A percentile compares a stretch with the other conserved stretches of the same genome.
Conservation (phyloP, 1,139 yeast species). For the Debaryomyces subglobosus region DNA sequence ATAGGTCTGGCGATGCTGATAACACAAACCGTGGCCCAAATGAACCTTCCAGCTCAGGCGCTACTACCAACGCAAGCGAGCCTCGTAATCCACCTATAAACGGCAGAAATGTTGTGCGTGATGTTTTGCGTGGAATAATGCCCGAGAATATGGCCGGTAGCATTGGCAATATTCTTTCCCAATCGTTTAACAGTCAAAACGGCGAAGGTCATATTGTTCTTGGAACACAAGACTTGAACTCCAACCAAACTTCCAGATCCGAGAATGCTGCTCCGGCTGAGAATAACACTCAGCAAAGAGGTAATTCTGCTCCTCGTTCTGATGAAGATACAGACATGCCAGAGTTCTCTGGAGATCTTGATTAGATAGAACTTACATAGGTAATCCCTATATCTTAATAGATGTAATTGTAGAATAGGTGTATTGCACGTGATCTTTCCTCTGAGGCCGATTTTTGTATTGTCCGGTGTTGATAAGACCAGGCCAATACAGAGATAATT, state of each 20-base stretch:
- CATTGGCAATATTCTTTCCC: conserved; percentile 16
- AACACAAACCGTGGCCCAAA: background rate
- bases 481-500: background rate
- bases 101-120: conserved; percentile 15
- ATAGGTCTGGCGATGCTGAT: conserved; percentile 2
- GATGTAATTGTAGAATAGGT: background rate
- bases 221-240: conserved; percentile 1
- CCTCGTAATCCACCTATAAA: background rate
- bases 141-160: conserved; percentile 19
- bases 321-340: conserved; percentile 23
- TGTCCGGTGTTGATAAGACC: background rate
- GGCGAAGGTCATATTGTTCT: conserved; percentile 15
- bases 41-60: background rate
- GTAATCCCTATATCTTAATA: background rate
- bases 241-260: conserved; percentile 13
- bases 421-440: background rate
- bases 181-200: conserved; percentile 14
- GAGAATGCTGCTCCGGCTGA: background rate
- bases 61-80: conserved; percentile 1
- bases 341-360: conserved; percentile 20
- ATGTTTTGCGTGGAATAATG: conserved; percentile 18
- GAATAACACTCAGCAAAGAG: background rate
- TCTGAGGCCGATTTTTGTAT: background rate
- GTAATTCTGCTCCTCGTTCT: background rate
- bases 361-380: conserved; percentile 11